Evolutionary conservation across 177 flowering plant species (phyloP), one percentile per base, ranked within the genome.

Genomic region (Viscum album): DNA sequence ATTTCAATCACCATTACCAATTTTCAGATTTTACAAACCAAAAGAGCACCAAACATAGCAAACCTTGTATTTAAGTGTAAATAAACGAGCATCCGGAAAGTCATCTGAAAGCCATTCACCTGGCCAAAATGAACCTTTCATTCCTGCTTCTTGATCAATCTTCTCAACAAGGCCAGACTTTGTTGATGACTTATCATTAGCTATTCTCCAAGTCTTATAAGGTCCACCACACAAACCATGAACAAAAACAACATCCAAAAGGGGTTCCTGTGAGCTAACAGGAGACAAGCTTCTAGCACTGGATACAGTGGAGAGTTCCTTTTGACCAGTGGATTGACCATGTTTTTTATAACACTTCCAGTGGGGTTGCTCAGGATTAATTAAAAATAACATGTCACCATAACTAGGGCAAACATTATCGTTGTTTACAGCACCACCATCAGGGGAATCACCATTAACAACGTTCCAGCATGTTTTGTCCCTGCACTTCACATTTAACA

Each of bases 161-260:
- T 89, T 92, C 85, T 95, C 99, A 32, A 95, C 94, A 71, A 95
- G 82, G 60, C 97, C 95, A 79, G 95, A 87, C 75, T 89, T 88
- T 43, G 96, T 92, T 34, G 97, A 92, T 37, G 83, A 80, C 76
- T 95, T 92, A 82, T 89, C 81, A 35, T 95, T 97, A 36, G 97
- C 68, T 74, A 95, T 80, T 68, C 99, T 89, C 99, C 99, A 95
- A 54, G 92, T 83, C 77, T 87, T 95, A 66, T 81, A 95, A 68
- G 99, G 96, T 32, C 99, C 99, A 34, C 99, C 99, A 71, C 91
- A 92, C 52, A 95, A 73, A 62, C 99, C 98, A 81, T 95, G 99
- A 66, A 95, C 83, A 82, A 95, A 95, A 68, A 95, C 89, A 76
- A 95, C 77, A 83, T 95, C 99, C 34, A 95, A 29, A 59, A 65